A percentile compares a stretch with the other conserved stretches of the same genome.
Conservation (phyloP, 768 basidiomycete species). For the Leccinum disarticulatum region DNA sequence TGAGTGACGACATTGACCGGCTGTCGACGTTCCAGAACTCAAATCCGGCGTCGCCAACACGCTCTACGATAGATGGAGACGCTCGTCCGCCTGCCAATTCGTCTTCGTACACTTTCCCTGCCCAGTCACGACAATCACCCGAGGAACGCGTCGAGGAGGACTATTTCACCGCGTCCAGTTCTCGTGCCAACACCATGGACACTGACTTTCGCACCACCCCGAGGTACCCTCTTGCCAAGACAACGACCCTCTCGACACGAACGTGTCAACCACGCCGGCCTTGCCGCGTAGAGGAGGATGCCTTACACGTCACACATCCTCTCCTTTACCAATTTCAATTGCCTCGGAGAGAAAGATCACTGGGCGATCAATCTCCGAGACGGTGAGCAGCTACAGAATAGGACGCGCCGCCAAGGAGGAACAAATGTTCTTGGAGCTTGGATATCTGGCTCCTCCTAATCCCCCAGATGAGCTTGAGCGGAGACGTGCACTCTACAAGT, state of each 20-base stretch:
- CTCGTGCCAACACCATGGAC: slow-evolving; percentile 25
- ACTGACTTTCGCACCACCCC: slow-evolving; percentile 6
- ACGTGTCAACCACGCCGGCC: slow-evolving; percentile 43
- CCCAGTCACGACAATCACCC: slow-evolving; percentile 23
- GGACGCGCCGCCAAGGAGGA: slow-evolving; percentile 64
- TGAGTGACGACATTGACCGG: slow-evolving; percentile 39
- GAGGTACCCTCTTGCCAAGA: slow-evolving; percentile 31
- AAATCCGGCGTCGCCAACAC: slow-evolving; percentile 23
- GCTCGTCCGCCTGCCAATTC: slow-evolving; percentile 6
- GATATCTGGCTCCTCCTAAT: slow-evolving; percentile 76
- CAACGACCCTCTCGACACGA: slow-evolving; percentile 29
- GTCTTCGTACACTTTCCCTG: slow-evolving; percentile 8
- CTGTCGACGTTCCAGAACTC: slow-evolving; percentile 27
- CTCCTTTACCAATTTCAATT: slow-evolving; percentile 53
- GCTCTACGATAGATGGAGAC: slow-evolving; percentile 8
- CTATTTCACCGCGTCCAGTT: slow-evolving; percentile 30
- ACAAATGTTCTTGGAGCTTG: slow-evolving; percentile 60
- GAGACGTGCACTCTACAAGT: slow-evolving; percentile 84
- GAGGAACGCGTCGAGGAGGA: slow-evolving; percentile 29
- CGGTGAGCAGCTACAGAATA: slow-evolving; percentile 35
- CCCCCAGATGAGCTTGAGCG: slow-evolving; percentile 85
- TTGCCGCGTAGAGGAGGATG: slow-evolving; percentile 52
- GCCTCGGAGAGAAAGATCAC: slow-evolving; percentile 33
- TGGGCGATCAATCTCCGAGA: slow-evolving; percentile 35
- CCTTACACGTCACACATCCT: slow-evolving; percentile 62